Evolutionary conservation across 768 basidiomycete genomes (phyloP), one percentile per base, ranked within the genome.

Genomic region (Epithele typhae): DNA sequence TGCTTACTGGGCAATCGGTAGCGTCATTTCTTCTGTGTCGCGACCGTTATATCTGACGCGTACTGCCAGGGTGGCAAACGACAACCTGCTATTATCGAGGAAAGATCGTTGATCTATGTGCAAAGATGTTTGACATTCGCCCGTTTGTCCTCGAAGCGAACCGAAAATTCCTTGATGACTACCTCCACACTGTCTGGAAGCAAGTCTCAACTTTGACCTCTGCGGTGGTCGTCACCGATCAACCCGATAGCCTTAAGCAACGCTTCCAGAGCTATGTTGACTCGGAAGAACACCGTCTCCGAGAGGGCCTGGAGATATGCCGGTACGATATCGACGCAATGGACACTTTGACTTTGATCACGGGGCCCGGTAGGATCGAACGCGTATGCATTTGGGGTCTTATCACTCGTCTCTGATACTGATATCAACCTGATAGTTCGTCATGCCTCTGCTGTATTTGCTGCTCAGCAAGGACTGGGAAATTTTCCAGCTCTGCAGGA

Each of bases 331-430:
- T 70, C 9, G 66, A 69, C 41, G 62, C 58, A 25, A 21, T 43
- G 4, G 57, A 65, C 37, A 64, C 64, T 1, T 48, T 68, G 3
- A 47, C 42, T 19, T 55, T 69, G 19, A 41, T 68, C n/a, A 58
- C 56, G 0, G 68, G 67, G 2, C 57, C 58, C 2, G 66, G 68
- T 8, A 55, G 67, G 22, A 64, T 69, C 30, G 68, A 70, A 52
- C n/a, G n/a, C n/a, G n/a, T n/a, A n/a, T n/a, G n/a, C n/a, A n/a
- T n/a, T n/a, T n/a, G n/a, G n/a, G n/a, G n/a, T n/a, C n/a, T n/a
- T n/a, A n/a, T n/a, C n/a, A n/a, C n/a, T n/a, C n/a, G n/a, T n/a
- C n/a, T n/a, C n/a, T 21, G 14, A 30, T 24, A 12, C 19, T 41
- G 17, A 40, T 9, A 4, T 4, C 30, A 5, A n/a, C 4, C 15